Base-by-base conservation (phyloP, 805 yeast genomes). In the Zygosaccharomyces kombuchaensis region DNA sequence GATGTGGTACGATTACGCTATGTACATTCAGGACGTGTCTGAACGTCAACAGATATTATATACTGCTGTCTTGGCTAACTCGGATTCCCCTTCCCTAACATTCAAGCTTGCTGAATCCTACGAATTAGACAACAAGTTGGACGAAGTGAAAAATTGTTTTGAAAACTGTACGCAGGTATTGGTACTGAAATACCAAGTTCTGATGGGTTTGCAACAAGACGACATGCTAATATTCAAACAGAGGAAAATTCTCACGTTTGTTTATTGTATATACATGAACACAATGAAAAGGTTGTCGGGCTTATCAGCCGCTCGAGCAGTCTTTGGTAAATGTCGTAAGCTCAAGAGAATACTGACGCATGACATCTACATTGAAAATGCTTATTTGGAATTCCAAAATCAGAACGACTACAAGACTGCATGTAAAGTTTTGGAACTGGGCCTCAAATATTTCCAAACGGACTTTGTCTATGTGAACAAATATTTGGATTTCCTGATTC, bases 321-420 rank as follows among this genome's bases (percentile, higher is more conserved):
- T 87, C 1, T 88, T 89, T 61, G 75, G 84, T 45, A 76, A 74
- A 53, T 84, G 85, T 7, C 78, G 96, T 55, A 79, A 81, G 58
- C 75, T 78, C 53, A 72, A 68, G 48, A 59, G 53, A 19, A 67
- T 71, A 9, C 66, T 84, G 34, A 83, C 95, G 0, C 80, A 81
- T 69, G 87, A 87, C 55, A 76, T 91, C 16, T 91, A 77, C 65
- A 81, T 82, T 16, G 91, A 87, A 48, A 84, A 85, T 57, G 96
- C 97, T 0, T 70, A 79, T 60, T 72, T 89, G 70, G 99, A 91
- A 60, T 81, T 77, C 55, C 72, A 72, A 53, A 80, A 78, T 54
- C 73, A 82, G 48, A 82, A 78, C 48, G 84, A 82, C 50, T 68
- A 75, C 19, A 81, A 78, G 44, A 80, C 86, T 36, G 90, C 96